Evolutionary conservation across 2,329 filamentous ascomycete genomes (phyloP), one percentile per base, ranked within the genome.

Genomic region (Knoxdaviesia capensis): DNA sequence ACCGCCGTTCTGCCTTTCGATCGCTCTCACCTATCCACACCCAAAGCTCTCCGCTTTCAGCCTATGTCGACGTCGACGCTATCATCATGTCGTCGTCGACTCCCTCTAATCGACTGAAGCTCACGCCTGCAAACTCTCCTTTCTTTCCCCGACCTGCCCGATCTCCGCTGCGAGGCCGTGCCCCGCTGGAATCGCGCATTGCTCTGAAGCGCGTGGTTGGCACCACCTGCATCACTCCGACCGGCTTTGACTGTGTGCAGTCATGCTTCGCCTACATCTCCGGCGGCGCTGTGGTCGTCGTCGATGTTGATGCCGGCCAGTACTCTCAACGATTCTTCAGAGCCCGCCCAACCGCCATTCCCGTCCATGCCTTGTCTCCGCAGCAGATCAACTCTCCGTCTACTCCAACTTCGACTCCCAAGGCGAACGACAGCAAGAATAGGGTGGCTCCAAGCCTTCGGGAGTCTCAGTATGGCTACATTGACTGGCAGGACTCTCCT

Each of bases 221-320:
- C 39, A 93, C 87, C 29, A 96, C 88, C 6, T 88, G 85, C 48
- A 74, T 68, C 49, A 82, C 81, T 5, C 79, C 85, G 36, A 87
- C 81, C 54, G 85, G 83, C 47, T 93, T 98, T 58, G 86, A 92
- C 55, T 77, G 74, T 48, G 75, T 88, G 46, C 66, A 79, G 36
- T 73, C 77, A 8, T 78, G 71, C 41, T 94, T 96, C 59, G 86
- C 86, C 43, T 90, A 93, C 56, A 87, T 86, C 48, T 88, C 90
- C 6, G 90, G 90, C 43, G 90, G 86, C 7, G 85, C 88, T 37
- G 88, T 85, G n/a, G 84, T 98, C 1, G 74, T 96, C 11, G 84
- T 87, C 6, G 77, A 82, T 50, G 67, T 94, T 41, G 74, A 84
- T 48, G 36, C 44, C 33, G 41, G 38, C 39, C 41, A 41, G n/a